Conservation (phyloP, 495 filamentous ascomycete species). For the Penicillium verhagenii region DNA sequence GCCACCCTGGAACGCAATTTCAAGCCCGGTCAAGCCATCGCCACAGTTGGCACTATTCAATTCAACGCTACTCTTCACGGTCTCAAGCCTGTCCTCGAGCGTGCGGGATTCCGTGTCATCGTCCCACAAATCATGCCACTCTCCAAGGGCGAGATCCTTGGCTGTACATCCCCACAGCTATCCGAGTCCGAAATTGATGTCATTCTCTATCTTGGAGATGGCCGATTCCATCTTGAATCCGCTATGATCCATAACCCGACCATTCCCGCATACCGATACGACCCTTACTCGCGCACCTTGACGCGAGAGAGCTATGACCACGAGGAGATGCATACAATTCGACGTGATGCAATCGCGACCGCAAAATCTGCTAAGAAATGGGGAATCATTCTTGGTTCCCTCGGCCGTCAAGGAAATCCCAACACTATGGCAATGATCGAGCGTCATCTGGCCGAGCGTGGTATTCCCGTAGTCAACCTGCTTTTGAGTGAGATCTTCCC, state of each 20-base stretch:
- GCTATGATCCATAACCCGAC: slow-evolving; percentile 97
- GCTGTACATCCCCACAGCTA: slow-evolving; percentile 87
- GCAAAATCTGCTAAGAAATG: slow-evolving; percentile 80
- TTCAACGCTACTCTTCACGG: slow-evolving; percentile 96
- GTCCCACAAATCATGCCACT: slow-evolving; percentile 93
- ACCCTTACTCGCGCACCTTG: slow-evolving; percentile 89
- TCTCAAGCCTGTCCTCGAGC: slow-evolving; percentile 69
- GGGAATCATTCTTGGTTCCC: slow-evolving; percentile 89
- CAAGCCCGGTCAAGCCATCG: slow-evolving; percentile 75
- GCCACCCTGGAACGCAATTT: slow-evolving; percentile 90
- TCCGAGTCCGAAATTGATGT: slow-evolving; percentile 59
- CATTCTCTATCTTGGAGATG: slow-evolving; percentile 92
- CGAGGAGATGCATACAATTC: slow-evolving; percentile 79
- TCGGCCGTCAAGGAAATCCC: slow-evolving; percentile 93
- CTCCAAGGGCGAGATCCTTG: slow-evolving; percentile 90
- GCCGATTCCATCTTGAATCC: slow-evolving; percentile 93
- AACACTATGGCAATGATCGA: slow-evolving; percentile 88
- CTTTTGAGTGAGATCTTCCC: slow-evolving; percentile 94
- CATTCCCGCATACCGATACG: slow-evolving; percentile 91
- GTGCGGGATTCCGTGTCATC: slow-evolving; percentile 75
- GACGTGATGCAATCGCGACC: slow-evolving; percentile 69
- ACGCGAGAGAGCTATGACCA: slow-evolving; percentile 90
- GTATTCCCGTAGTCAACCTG: slow-evolving; percentile 77
- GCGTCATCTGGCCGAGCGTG: slow-evolving; percentile 60
- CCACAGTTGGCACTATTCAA: slow-evolving; percentile 95